phyloP scores from a whole-genome alignment of 441 rosid species.

The Euphorbia celastroides region DNA sequence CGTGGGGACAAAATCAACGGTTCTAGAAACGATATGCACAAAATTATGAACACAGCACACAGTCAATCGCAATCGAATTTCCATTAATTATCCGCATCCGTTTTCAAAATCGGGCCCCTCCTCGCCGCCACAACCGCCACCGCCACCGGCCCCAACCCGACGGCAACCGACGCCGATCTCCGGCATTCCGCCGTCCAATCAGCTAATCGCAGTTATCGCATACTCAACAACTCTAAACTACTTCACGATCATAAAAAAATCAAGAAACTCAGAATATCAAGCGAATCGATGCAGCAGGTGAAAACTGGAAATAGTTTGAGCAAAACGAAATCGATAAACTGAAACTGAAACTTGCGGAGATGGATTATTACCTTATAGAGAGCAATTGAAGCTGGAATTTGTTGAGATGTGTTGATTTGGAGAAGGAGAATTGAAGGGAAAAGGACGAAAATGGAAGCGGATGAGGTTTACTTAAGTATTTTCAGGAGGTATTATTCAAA shows the following conservation, averaged over 20 bases:
- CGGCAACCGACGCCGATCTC: too few relatives aligned
- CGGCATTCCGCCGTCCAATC: background rate
- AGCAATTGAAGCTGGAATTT: too few relatives aligned
- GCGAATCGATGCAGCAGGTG: background rate
- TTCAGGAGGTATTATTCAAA: background rate
- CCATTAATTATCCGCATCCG: background rate
- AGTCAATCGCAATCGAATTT: background rate
- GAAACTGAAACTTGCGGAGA: background rate
- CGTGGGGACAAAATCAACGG: background rate
- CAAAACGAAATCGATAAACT: background rate
- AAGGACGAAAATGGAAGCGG: background rate
- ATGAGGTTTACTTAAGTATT: background rate
- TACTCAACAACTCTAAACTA: too few relatives aligned
- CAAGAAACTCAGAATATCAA: background rate
- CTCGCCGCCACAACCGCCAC: background rate
- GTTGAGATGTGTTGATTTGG: too few relatives aligned
- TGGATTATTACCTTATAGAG: constrained; percentile 6
- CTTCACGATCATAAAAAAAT: background rate
- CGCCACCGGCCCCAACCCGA: background rate
- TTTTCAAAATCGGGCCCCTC: background rate
- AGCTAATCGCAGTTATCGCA: too few relatives aligned
- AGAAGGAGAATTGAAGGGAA: background rate
- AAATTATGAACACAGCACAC: background rate
- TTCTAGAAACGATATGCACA: constrained; percentile 1
- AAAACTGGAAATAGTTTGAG: background rate